phyloP scores from a whole-genome alignment of 148 eudicot genomes.

The Camellia japonica region DNA sequence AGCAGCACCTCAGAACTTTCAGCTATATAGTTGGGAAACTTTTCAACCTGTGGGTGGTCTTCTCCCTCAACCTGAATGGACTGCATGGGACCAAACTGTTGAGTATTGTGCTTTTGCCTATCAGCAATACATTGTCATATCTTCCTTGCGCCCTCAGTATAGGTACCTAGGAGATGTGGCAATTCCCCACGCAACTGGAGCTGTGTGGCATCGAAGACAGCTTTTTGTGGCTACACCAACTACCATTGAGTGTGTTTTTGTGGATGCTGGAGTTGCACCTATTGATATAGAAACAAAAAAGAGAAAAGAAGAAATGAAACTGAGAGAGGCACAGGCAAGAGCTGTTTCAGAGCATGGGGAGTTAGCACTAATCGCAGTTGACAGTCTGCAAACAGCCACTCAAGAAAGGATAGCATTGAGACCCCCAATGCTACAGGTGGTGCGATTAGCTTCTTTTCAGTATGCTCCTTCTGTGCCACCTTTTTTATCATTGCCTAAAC shows the following conservation, averaged over 20 bases:
- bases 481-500: constrained; percentile 78
- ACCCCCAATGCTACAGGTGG: constrained; percentile 98
- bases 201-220: constrained; percentile 97
- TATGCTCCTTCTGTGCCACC: constrained; percentile 95
- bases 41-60: constrained; percentile 91
- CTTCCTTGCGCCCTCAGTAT: constrained; percentile 94
- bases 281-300: constrained; percentile 84
- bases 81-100: constrained; percentile 97
- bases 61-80: constrained; percentile 99
- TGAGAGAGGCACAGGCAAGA: constrained; percentile 67
- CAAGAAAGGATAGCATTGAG: constrained; percentile 80
- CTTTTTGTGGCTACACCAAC: constrained; percentile 97
- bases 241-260: constrained; percentile 97
- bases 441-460: constrained; percentile 93
- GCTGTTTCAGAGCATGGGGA: constrained; percentile 94
- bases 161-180: constrained; percentile 96
- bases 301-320: constrained; percentile 84
- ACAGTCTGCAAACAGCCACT: constrained; percentile 55
- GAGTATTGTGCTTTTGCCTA: constrained; percentile 99
- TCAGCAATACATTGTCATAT: constrained; percentile 80
- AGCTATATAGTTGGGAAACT: constrained; percentile 96
- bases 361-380: constrained; percentile 78
- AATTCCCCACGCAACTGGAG: constrained; percentile 92
- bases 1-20: constrained; percentile 75
- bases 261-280: constrained; percentile 92